Percentiles rank a stretch among this genome's conserved stretches.
phyloP scores from a whole-genome alignment of 352 stramenopile species.

The Phytopythium ostracodes region DNA sequence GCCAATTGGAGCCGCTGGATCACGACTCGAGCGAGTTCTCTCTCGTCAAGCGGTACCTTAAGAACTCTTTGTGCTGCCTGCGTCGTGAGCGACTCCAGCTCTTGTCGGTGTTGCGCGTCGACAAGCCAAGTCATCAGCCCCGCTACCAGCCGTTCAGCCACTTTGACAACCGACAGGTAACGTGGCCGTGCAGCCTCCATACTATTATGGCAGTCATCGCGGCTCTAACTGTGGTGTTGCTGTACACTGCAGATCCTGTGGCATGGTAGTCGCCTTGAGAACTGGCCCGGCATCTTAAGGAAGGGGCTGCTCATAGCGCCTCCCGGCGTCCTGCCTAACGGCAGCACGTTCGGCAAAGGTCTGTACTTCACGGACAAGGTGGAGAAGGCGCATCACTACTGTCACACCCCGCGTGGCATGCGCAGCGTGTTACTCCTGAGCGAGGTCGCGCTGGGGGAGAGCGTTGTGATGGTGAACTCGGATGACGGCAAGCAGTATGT shows the following conservation, averaged over 20 bases:
- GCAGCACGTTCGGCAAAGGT: conserved; percentile 54
- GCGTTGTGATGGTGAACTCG: conserved; percentile 19
- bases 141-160: conserved; percentile 27
- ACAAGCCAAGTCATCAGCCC: conserved; percentile 16
- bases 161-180: conserved; percentile 22
- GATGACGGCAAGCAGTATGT: conserved; percentile 19
- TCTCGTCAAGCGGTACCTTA: conserved; percentile 33
- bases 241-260: conserved; percentile 37
- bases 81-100: conserved; percentile 23
- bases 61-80: conserved; percentile 37
- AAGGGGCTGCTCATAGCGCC: conserved; percentile 64
- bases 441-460: conserved; percentile 42
- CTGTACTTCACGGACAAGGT: conserved; percentile 77
- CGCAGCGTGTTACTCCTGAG: conserved; percentile 30
- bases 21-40: conserved; percentile 19
- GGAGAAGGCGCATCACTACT: conserved; percentile 39
- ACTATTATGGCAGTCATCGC: not conserved
- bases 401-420: conserved; percentile 15
- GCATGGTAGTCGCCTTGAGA: conserved; percentile 60
- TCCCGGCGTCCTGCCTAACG: conserved; percentile 39
- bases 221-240: not conserved
- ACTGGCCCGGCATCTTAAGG: conserved; percentile 62
- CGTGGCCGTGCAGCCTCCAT: not conserved
- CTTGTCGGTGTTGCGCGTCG: conserved; percentile 29
- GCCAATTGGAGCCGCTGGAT: conserved; percentile 20